phyloP scores from a whole-genome alignment of 1,139 yeast species.

The Kluyveromyces sp. region DNA sequence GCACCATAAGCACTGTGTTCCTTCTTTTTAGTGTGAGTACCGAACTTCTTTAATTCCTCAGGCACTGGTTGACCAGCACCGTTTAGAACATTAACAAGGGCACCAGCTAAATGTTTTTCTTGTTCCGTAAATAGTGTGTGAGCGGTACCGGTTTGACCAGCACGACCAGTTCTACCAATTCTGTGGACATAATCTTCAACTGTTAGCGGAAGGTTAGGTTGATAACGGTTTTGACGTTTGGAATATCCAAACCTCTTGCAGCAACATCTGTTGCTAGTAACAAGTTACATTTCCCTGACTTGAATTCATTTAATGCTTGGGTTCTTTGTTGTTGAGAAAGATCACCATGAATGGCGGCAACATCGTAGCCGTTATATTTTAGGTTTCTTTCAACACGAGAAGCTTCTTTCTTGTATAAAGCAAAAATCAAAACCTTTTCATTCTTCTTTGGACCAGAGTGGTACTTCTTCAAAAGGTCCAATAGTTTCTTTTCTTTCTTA shows the following conservation, averaged over 20 bases:
- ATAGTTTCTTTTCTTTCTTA: conserved; percentile 68
- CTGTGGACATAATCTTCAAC: conserved; percentile 97
- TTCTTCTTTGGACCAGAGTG: conserved; percentile 56
- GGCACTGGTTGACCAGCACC: conserved; percentile 97
- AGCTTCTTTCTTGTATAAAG: conserved; percentile 94
- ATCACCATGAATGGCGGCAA: conserved; percentile 96
- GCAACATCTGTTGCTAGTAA: conserved; percentile 97
- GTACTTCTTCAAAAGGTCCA: conserved; percentile 67
- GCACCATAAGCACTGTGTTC: conserved; percentile 96
- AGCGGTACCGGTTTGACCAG: conserved; percentile 91
- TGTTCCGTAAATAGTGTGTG: conserved; percentile 95
- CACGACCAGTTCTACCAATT: conserved; percentile 98
- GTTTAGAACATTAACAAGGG: conserved; percentile 79
- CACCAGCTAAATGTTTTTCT: conserved; percentile 95
- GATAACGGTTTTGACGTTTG: conserved; percentile 92
- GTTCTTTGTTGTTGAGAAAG: conserved; percentile 89
- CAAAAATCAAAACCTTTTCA: conserved; percentile 85
- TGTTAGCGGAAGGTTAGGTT: conserved; percentile 91
- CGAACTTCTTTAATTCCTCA: conserved; percentile 90
- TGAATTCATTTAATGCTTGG: conserved; percentile 76
- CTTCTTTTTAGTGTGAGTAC: conserved; percentile 96
- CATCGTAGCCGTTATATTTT: conserved; percentile 63
- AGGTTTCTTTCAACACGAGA: conserved; percentile 76
- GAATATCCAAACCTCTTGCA: conserved; percentile 96
- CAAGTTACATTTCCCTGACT: conserved; percentile 66